Percentiles rank a stretch among this genome's conserved stretches.
Conservation (phyloP, 495 filamentous ascomycete genomes). For the Penicillium longicatenatum region DNA sequence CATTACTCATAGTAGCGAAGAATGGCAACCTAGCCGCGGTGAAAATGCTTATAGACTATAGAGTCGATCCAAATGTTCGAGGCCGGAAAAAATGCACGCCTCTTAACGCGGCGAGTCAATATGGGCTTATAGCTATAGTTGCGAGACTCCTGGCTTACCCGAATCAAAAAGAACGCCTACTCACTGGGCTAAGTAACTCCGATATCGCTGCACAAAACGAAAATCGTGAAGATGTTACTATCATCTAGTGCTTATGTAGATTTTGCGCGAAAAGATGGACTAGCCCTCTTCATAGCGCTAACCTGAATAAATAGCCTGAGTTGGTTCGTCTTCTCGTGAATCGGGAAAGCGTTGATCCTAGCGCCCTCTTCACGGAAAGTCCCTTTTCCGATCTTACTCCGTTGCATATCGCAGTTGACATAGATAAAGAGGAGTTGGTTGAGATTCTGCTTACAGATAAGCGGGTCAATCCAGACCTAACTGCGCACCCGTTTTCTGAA, state of each 20-base stretch:
- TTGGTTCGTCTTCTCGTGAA: constrained; percentile 4
- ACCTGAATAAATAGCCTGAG: background rate
- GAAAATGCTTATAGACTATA: constrained; percentile 1
- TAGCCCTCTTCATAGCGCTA: background rate
- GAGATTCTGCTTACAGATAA: constrained; percentile 6
- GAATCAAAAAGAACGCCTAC: constrained; percentile 6
- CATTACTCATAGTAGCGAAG: background rate
- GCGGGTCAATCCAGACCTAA: constrained; percentile 5
- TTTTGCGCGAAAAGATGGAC: background rate
- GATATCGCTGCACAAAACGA: background rate
- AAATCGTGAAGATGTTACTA: constrained; percentile 3
- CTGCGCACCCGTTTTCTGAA: too few species aligned
- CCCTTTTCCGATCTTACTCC: background rate
- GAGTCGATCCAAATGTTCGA: background rate
- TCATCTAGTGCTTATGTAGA: background rate
- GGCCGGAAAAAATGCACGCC: background rate
- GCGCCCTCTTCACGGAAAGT: background rate
- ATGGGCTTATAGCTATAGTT: constrained; percentile 2
- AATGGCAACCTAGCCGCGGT: background rate
- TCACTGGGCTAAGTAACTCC: background rate
- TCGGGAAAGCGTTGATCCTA: constrained; percentile 3
- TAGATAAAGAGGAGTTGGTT: background rate
- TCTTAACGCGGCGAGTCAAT: background rate
- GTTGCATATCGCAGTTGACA: background rate
- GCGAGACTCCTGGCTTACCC: constrained; percentile 5